Evolutionary conservation across 257 asterid genomes (phyloP), one percentile per base, ranked within the genome.

Genomic region (Solanum dulcamara): DNA sequence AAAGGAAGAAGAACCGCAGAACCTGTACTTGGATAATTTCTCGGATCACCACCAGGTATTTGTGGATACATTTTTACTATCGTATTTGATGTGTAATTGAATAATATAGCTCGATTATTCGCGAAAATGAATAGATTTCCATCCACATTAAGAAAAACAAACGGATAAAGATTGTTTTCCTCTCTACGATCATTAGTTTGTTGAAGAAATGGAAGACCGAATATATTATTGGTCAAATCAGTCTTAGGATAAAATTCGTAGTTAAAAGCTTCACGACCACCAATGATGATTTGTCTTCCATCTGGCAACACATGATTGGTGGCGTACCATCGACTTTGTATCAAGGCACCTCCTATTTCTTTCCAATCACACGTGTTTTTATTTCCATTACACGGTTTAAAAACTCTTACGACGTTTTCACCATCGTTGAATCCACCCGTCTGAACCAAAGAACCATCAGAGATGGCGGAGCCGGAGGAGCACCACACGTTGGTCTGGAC

Each of bases 351-450:
- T 1, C n/a, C 10, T 0, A 77, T 38, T 44, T 91, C 93, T 20
- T 38, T 12, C 92, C 92, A 90, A 15, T 89, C 93, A 46, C 94
- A 90, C 0, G 18, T 66, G 6, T 20, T 75, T 5, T 57, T 81
- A 5, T 6, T 40, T 77, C 89, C 83, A 4, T 2, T n/a, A 60
- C 92, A 92, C 0, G 94, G 91, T 37, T 35, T 80, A 62, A 35
- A 88, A 2, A 83, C 30, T 42, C 94, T 74, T 4, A 87, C 89
- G 0, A 70, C 88, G 2, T 82, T 92, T 64, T 92, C 97, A 7
- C 97, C 98, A n/a, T 93, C 97, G 50, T 92, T 93, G 91, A 62
- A 95, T 1, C 98, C 98, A 2, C 97, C 97, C 0, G 97, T 94
- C 14, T 94, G 98, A 30, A 95, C 86, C 0, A 95, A 88, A 1